Evolutionary conservation across 805 yeast genomes (phyloP).

Genomic region (Myxozyma geophila): DNA sequence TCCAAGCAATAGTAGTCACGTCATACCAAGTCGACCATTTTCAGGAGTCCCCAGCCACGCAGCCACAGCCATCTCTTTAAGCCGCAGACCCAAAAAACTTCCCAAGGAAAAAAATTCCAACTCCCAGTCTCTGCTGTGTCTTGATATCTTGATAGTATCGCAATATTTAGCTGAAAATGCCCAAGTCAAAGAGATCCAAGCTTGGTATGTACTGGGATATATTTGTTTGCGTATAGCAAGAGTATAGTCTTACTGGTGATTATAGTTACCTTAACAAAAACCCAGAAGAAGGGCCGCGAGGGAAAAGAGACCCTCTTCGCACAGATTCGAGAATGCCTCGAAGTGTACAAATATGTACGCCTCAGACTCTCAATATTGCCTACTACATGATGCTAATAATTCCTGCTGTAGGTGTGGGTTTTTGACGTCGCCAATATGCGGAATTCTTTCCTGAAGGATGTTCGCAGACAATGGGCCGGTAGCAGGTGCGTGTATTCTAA

Average conservation of each 20-base stretch:
- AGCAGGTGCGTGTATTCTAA: slow-evolving; percentile 51
- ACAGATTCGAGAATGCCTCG: slow-evolving; percentile 82
- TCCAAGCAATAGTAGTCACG: neutral
- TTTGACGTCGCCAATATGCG: slow-evolving; percentile 88
- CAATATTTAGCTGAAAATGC: slow-evolving; percentile 59
- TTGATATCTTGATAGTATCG: neutral
- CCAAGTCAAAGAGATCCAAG: slow-evolving; percentile 96
- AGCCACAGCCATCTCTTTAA: slow-evolving; percentile 1
- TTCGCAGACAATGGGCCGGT: slow-evolving; percentile 91
- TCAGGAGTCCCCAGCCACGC: slow-evolving; percentile 15
- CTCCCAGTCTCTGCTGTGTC: slow-evolving; percentile 5
- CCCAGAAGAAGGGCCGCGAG: slow-evolving; percentile 93
- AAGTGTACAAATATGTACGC: slow-evolving; percentile 65
- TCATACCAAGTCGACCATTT: neutral
- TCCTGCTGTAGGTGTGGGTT: slow-evolving; percentile 60
- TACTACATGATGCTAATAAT: neutral
- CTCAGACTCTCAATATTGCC: neutral
- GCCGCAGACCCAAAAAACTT: slow-evolving; percentile 3
- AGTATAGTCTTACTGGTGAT: neutral
- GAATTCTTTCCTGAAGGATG: slow-evolving; percentile 92
- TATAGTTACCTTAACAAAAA: slow-evolving; percentile 84
- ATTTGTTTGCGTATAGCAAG: neutral
- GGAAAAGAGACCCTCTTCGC: slow-evolving; percentile 90
- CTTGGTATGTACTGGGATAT: slow-evolving; percentile 49
- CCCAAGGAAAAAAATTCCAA: slow-evolving; percentile 15